Evolutionary conservation across 2,329 filamentous ascomycete genomes (phyloP).

Genomic region (Arthrobotrys pseudoclavata): DNA sequence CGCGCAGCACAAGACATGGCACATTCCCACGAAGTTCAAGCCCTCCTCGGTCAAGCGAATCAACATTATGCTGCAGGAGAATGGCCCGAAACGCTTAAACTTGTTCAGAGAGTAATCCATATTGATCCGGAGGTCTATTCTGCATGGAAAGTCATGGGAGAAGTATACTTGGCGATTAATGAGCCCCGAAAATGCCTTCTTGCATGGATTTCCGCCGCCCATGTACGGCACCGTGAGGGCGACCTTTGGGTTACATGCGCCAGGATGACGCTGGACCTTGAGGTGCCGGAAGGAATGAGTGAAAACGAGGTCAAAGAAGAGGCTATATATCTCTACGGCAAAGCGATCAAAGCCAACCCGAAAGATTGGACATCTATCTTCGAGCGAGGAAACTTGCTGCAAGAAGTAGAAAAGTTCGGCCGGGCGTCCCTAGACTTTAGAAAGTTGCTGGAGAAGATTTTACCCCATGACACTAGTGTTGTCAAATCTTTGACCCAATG

Average conservation of each 20-base stretch:
- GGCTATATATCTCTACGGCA: constrained; percentile 73
- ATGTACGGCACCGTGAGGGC: constrained; percentile 74
- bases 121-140: constrained; percentile 77
- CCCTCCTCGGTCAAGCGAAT: constrained; percentile 76
- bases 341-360: constrained; percentile 73
- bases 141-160: constrained; percentile 75
- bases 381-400: constrained; percentile 73
- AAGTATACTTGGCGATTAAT: constrained; percentile 74
- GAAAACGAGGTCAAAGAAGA: constrained; percentile 69
- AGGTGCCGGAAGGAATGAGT: constrained; percentile 69
- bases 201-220: constrained; percentile 74
- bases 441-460: constrained; percentile 72
- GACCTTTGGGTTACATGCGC: constrained; percentile 74
- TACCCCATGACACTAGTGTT: constrained; percentile 69
- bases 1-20: constrained; percentile 62
- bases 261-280: constrained; percentile 69
- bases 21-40: constrained; percentile 73
- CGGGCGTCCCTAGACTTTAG: constrained; percentile 69
- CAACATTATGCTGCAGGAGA: constrained; percentile 76
- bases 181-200: constrained; percentile 73
- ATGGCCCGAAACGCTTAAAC: constrained; percentile 73
- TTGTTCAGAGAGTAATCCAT: constrained; percentile 75
- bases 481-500: constrained; percentile 65
- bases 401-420: constrained; percentile 71
- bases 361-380: constrained; percentile 73